Base-by-base conservation (phyloP, 2,329 filamentous ascomycete genomes). In the Penicillium glabrum region DNA sequence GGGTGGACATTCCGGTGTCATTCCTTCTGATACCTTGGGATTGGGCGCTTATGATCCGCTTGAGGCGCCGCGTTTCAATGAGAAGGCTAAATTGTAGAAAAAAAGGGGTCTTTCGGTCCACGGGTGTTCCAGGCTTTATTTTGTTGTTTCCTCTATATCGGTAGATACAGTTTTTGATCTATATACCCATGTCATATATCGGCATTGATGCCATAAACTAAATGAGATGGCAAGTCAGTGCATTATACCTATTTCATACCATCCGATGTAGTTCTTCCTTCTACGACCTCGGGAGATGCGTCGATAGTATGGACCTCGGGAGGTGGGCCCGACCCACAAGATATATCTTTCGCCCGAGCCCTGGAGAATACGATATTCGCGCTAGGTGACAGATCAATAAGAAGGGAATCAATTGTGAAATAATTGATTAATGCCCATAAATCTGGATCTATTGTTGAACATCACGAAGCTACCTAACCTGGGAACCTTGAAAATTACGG, bases 11-110 rank as follows among this genome's bases (percentile, higher is more conserved):
- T 79, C 77, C 13, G 81, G 83, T 2, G 67, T 72, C 41, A 83
- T 88, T 35, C 87, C 87, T 11, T 69, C 74, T n/a, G 87, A 90
- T 74, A 86, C 81, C 16, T 73, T 89, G 59, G 79, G 80, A 3
- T 59, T 84, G 53, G 77, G 77, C 55, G 82, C 83, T 2, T 88
- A 88, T 65, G 82, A 84, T 70, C 79, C 80, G 16, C 70, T 85
- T 57, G 70, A 78, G 53, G 76, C 74, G 21, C 82, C 82, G 2
- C 60, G 72, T 37, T 78, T 77, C 65, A 81, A 75, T 58, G 76
- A 82, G 59, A 83, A 82, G 72, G 62, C 75, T 6, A 78, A 78
- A 57, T 55, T 79, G 51, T 79, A 72, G 56, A 43, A 29, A 10
- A 44, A 39, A 23, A 45, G 33, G 51, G 43, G 14, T 33, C 13